phyloP scores from a whole-genome alignment of 192 early-diverging fungal species.

The Funneliformis mosseae region DNA sequence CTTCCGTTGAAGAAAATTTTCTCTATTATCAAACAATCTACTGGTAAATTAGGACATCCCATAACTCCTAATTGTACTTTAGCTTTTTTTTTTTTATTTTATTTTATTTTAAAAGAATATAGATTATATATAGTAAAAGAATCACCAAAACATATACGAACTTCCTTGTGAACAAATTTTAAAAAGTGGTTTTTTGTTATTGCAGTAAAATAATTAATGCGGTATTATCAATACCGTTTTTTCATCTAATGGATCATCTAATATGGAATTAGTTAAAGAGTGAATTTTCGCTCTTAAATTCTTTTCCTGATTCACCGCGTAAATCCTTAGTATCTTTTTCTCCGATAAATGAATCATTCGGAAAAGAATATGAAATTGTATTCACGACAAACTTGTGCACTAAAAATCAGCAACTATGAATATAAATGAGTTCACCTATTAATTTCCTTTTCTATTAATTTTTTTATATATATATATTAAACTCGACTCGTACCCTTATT shows the following conservation, averaged over 20 bases:
- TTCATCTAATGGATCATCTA: slow-evolving; percentile 57
- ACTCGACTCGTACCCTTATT: slow-evolving; percentile 67
- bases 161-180: slow-evolving; percentile 27
- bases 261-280: slow-evolving; percentile 74
- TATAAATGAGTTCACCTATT: background rate
- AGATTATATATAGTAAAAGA: background rate
- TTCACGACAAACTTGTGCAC: slow-evolving; percentile 96
- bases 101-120: slow-evolving; percentile 1
- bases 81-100: slow-evolving; percentile 95
- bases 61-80: slow-evolving; percentile 87
- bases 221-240: slow-evolving; percentile 64
- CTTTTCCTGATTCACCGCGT: slow-evolving; percentile 64
- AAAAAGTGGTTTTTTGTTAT: no score
- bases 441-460: no score
- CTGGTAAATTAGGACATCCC: slow-evolving; percentile 83
- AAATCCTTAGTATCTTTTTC: slow-evolving; percentile 94
- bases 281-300: slow-evolving; percentile 77
- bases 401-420: slow-evolving; percentile 89
- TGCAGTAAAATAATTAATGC: no score
- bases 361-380: slow-evolving; percentile 76
- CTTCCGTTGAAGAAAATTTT: slow-evolving; percentile 50
- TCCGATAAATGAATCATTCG: slow-evolving; percentile 89
- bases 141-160: background rate
- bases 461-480: background rate
- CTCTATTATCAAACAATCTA: slow-evolving; percentile 62